Base-by-base conservation (phyloP, 1,284 basidiomycete species). In the Ustanciosporium gigantosporum region DNA sequence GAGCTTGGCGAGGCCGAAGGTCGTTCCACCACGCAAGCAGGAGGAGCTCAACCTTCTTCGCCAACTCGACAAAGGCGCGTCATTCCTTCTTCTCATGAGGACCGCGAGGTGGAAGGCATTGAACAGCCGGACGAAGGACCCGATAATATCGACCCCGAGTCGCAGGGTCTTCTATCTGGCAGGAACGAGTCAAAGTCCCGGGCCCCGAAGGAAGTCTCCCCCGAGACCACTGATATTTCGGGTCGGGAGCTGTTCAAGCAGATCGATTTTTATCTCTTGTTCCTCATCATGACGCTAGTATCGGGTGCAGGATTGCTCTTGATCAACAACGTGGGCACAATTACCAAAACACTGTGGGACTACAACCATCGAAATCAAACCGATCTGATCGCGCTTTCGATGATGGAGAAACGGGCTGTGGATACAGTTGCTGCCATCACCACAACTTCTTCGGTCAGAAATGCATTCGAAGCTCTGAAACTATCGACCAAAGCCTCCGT, bases 261-360 rank as follows among this genome's bases (percentile, higher is more conserved):
- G n/a, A 32, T 73, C 3, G 88, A 91, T 76, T 93, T 92, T 68
- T 86, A 86, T 82, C 74, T 91, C 5, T 76, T 92, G 16, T 89
- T 88, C 58, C 60, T 73, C 1, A 85, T 90, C 39, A 82, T 90
- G 40, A 84, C 86, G 0, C 80, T 91, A 36, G 89, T 94, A 51
- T 87, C 86, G 53, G 92, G 92, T 13, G 90, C 88, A 2, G 91
- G 92, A 0, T 68, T 96, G 24, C 90, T 92, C 86, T 93, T 89
- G 70, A 95, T 95, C 80, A 94, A 94, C 79, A 96, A 96, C 66
- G 90, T 91, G 19, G 91, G 91, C n/a, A 87, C 88, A 0, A 90
- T 95, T 75, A 86, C 91, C 0, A 87, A 90, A 73, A 89, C 89
- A 0, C 82, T 96, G 13, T 90, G 86, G 55, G 84, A 87, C 13